Evolutionary conservation across 345 rosid genomes (phyloP).

Genomic region (Heritiera fomes): DNA sequence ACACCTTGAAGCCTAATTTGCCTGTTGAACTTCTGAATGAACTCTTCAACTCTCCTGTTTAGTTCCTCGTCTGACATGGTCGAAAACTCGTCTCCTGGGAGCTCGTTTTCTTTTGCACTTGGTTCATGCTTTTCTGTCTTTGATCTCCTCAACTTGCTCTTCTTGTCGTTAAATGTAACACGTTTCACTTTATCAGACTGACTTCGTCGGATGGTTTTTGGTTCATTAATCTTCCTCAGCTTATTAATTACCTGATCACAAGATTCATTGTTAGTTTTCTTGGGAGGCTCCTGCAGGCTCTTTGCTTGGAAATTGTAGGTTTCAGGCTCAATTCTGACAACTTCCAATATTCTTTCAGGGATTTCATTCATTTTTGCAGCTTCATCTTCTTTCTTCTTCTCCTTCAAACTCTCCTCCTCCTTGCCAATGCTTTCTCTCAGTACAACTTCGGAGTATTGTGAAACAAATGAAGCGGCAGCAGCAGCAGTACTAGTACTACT

Average conservation of each 20-base stretch:
- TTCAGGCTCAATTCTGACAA: slow-evolving; percentile 22
- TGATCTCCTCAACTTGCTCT: slow-evolving; percentile 18
- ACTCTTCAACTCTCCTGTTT: slow-evolving; percentile 71
- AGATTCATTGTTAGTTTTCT: slow-evolving; percentile 14
- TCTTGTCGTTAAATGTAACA: slow-evolving; percentile 32
- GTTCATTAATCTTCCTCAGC: slow-evolving; percentile 3
- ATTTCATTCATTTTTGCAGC: background rate
- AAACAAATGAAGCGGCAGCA: slow-evolving; percentile 8
- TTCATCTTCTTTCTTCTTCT: background rate
- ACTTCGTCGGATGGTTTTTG: slow-evolving; percentile 32
- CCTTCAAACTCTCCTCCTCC: slow-evolving; percentile 9
- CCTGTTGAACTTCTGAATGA: slow-evolving; percentile 58
- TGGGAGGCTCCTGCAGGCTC: background rate
- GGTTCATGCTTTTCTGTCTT: slow-evolving; percentile 14
- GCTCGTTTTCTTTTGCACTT: background rate
- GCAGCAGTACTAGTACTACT: too few relatives aligned
- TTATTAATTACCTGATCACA: background rate
- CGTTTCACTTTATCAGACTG: slow-evolving; percentile 43
- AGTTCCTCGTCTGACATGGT: slow-evolving; percentile 73
- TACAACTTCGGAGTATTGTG: slow-evolving; percentile 17
- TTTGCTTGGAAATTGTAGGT: slow-evolving; percentile 15
- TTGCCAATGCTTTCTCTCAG: background rate
- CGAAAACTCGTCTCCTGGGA: slow-evolving; percentile 45
- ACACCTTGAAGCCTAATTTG: slow-evolving; percentile 54
- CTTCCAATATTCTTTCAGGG: slow-evolving; percentile 26